phyloP scores from a whole-genome alignment of 805 yeast genomes.

The Saccharomycopsis guyanensis region DNA sequence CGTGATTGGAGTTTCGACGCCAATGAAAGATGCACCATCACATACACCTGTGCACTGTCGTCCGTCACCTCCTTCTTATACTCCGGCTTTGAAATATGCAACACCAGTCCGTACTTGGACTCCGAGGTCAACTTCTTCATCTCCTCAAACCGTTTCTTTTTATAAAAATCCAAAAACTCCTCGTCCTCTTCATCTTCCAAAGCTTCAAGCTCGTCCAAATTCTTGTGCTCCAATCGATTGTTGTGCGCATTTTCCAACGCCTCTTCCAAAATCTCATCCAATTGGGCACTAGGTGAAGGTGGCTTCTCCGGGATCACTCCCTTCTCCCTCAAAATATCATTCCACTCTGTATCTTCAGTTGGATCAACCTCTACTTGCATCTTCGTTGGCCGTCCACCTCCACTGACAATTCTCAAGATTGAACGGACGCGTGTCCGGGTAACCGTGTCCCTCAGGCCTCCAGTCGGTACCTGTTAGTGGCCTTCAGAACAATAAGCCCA shows the following conservation, averaged over 20 bases:
- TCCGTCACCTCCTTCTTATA: conserved; percentile 80
- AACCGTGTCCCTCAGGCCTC: too few species aligned
- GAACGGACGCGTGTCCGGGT: too few species aligned
- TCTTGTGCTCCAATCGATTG: conserved; percentile 69
- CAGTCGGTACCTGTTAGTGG: too few species aligned
- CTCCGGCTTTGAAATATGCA: conserved; percentile 79
- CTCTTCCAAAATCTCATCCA: conserved; percentile 83
- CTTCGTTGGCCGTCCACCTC: background rate
- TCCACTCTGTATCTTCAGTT: conserved; percentile 97
- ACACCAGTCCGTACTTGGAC: conserved; percentile 65
- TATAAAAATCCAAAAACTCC: conserved; percentile 74
- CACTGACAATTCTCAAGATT: background rate
- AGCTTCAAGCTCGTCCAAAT: conserved; percentile 75
- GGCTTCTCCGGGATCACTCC: conserved; percentile 92
- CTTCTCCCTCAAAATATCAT: conserved; percentile 81
- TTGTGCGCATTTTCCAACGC: conserved; percentile 76
- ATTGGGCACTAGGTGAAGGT: conserved; percentile 76
- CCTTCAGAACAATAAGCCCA: too few species aligned
- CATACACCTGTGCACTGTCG: conserved; percentile 54
- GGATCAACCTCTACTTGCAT: conserved; percentile 80
- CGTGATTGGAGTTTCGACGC: conserved; percentile 68
- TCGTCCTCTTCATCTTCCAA: conserved; percentile 92
- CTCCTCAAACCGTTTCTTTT: conserved; percentile 71
- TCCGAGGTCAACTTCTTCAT: conserved; percentile 49
- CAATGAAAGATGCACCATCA: conserved; percentile 70